These are phyloP conservation scores for Elongisporangium undulatum DNA, from an alignment of 352 stramenopile genomes.

Conservation along the genomic window DNA sequence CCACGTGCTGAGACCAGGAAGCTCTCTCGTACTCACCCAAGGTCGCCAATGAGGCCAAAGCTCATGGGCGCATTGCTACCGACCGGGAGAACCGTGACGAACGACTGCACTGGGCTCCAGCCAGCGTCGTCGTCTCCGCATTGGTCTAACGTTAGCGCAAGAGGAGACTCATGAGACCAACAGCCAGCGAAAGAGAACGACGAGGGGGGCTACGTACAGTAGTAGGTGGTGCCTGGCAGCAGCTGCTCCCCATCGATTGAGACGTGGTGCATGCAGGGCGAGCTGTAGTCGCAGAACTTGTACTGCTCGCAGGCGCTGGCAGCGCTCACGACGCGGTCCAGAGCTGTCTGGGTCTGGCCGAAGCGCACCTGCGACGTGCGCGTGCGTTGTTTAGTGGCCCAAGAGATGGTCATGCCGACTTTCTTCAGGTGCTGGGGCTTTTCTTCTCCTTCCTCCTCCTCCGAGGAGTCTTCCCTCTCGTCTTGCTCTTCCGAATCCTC, in stretches of 20 bases:
- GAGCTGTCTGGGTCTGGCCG: conserved; percentile 19
- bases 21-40: conserved; percentile 63
- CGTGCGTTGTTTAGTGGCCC: conserved; percentile 39
- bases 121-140: conserved; percentile 42
- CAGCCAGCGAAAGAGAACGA: neutral
- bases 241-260: conserved; percentile 44
- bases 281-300: conserved; percentile 74
- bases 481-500: neutral
- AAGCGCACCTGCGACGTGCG: conserved; percentile 45
- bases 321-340: conserved; percentile 23
- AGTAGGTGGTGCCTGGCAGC: conserved; percentile 52
- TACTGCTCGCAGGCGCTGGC: conserved; percentile 46
- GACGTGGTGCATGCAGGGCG: conserved; percentile 74
- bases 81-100: conserved; percentile 46
- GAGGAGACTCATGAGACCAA: conserved; percentile 4
- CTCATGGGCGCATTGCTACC: conserved; percentile 45
- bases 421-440: neutral
- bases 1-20: neutral
- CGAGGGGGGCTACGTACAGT: conserved; percentile 43
- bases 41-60: conserved; percentile 88
- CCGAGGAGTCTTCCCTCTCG: no score
- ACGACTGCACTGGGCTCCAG: conserved; percentile 48
- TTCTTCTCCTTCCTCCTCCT: no score
- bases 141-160: conserved; percentile 33
- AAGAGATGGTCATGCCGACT: conserved; percentile 55